These are phyloP conservation scores for Fusarium siculi DNA, from an alignment of 2,329 filamentous ascomycete genomes.

Conservation along the genomic window DNA sequence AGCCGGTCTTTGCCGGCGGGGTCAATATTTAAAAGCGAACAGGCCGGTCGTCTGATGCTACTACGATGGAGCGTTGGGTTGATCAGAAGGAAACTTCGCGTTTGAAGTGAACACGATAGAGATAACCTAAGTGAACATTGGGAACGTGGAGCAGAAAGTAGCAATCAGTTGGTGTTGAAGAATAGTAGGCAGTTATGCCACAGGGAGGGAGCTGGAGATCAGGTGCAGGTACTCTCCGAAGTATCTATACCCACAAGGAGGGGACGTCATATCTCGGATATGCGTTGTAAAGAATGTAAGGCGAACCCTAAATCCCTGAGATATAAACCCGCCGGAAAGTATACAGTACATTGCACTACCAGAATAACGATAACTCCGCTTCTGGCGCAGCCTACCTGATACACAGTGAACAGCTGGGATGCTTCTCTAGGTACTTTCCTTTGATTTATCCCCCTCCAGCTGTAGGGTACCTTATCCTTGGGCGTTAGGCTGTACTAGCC, in stretches of 20 bases:
- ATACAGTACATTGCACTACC: constrained; percentile 29
- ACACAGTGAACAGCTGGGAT: neutral
- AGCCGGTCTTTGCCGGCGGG: constrained; percentile 29
- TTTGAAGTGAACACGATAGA: neutral
- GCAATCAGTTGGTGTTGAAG: constrained; percentile 24
- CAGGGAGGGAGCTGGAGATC: constrained; percentile 15
- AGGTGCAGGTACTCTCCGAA: constrained; percentile 6
- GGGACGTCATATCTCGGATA: constrained; percentile 27
- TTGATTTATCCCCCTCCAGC: neutral
- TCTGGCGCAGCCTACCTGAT: neutral
- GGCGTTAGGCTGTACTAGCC: neutral
- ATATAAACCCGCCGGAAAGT: constrained; percentile 4
- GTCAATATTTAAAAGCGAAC: constrained; percentile 4
- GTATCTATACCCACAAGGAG: constrained; percentile 27
- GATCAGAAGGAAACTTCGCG: neutral
- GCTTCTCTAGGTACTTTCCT: neutral
- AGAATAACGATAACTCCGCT: neutral
- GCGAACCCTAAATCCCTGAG: neutral
- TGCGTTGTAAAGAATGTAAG: constrained; percentile 13
- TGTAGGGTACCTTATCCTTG: constrained; percentile 23
- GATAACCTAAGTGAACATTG: neutral
- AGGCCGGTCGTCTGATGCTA: constrained; percentile 4
- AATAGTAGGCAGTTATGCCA: neutral
- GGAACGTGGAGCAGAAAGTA: neutral
- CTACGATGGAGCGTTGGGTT: neutral